Conservation (phyloP, 768 basidiomycete species). For the Boletus bicolor region DNA sequence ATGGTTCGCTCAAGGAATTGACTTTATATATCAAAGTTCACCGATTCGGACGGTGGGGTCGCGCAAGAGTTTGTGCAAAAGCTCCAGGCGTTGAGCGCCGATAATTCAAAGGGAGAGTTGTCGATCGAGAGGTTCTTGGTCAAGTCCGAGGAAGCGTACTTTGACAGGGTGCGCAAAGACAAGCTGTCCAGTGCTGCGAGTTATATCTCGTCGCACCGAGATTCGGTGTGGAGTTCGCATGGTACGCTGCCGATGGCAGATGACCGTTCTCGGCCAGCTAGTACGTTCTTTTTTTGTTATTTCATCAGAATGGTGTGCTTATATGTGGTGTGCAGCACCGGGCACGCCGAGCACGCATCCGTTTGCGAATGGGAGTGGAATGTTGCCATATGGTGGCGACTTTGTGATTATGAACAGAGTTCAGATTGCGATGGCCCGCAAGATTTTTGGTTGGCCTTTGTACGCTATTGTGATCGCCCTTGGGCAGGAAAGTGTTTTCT, state of each 20-base stretch:
- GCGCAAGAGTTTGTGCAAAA: conserved; percentile 87
- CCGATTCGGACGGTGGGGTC: conserved; percentile 90
- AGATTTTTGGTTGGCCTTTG: conserved; percentile 83
- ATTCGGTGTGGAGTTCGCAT: conserved; percentile 78
- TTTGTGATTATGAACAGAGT: conserved; percentile 75
- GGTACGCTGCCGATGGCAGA: conserved; percentile 37
- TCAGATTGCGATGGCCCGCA: conserved; percentile 80
- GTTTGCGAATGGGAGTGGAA: conserved; percentile 43
- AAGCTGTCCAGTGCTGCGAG: conserved; percentile 83
- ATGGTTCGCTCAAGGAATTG: background rate
- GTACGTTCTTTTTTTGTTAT: conserved; percentile 42
- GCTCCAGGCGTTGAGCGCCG: conserved; percentile 69
- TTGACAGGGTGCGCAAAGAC: conserved; percentile 84
- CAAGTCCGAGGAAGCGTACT: conserved; percentile 93
- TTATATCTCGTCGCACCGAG: conserved; percentile 71
- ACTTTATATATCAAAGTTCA: conserved; percentile 55
- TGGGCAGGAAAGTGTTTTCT: conserved; percentile 56
- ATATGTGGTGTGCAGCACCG: conserved; percentile 25
- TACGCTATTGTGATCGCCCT: conserved; percentile 87
- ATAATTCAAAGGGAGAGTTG: conserved; percentile 87
- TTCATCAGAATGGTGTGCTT: conserved; percentile 16
- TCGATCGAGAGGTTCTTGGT: conserved; percentile 89
- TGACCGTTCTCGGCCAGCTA: conserved; percentile 70
- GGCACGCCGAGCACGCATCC: conserved; percentile 50
- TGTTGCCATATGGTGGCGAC: conserved; percentile 53